A percentile compares a stretch with the other conserved stretches of the same genome.
Conservation (phyloP, 2,329 filamentous ascomycete species). For the Cryoendolithus antarcticus region DNA sequence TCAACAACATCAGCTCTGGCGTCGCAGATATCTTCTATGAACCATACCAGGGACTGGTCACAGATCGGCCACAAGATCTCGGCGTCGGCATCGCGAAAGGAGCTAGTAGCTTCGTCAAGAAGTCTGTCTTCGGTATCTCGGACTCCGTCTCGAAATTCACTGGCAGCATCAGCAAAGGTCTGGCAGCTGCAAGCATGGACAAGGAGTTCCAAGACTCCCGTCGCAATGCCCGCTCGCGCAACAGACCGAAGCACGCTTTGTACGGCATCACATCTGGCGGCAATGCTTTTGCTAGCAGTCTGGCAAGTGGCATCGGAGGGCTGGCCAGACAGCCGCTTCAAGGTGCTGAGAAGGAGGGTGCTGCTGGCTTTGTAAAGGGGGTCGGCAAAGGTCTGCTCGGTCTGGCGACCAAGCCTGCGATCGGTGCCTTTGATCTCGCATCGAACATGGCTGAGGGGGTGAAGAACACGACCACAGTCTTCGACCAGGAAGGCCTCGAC, state of each 20-base stretch:
- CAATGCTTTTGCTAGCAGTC: conserved; percentile 83
- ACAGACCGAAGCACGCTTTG: conserved; percentile 90
- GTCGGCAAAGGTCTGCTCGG: conserved; percentile 91
- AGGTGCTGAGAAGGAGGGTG: conserved; percentile 89
- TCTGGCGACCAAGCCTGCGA: conserved; percentile 91
- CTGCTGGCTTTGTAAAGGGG: conserved; percentile 91
- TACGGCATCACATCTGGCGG: conserved; percentile 93
- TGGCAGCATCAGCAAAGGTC: conserved; percentile 89
- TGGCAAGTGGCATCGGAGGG: conserved; percentile 88
- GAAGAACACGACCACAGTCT: conserved; percentile 96
- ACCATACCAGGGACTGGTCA: conserved; percentile 93
- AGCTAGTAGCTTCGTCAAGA: conserved; percentile 94
- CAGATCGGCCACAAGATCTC: conserved; percentile 87
- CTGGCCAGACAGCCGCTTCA: conserved; percentile 87
- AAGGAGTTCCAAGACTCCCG: conserved; percentile 97
- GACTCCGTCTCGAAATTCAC: conserved; percentile 98
- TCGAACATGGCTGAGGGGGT: conserved; percentile 96
- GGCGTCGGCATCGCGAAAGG: conserved; percentile 93
- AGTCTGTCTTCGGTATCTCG: conserved; percentile 92
- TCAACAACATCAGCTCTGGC: conserved; percentile 96
- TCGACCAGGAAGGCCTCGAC: conserved; percentile 87
- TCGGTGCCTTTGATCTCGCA: conserved; percentile 91
- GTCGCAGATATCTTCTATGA: conserved; percentile 99
- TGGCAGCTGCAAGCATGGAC: conserved; percentile 89
- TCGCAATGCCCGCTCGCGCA: conserved; percentile 83